phyloP scores from a whole-genome alignment of 257 asterid species.

The Penstemon eatonii region DNA sequence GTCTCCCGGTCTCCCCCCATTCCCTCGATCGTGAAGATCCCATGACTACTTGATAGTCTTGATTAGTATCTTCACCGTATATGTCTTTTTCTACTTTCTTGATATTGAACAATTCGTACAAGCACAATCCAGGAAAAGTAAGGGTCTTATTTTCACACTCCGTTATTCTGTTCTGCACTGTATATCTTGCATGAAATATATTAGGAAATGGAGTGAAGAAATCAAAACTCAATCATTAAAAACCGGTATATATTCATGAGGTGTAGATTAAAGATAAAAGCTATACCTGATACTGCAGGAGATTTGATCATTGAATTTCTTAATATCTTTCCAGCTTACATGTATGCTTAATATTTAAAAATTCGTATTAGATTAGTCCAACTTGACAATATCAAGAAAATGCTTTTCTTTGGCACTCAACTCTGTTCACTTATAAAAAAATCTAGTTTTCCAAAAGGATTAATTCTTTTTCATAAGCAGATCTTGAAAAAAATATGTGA shows the following conservation, averaged over 20 bases:
- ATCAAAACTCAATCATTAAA: no score
- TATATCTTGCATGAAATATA: no score
- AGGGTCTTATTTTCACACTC: no score
- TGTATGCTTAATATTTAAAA: background rate
- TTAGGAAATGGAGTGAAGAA: no score
- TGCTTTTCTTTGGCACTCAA: background rate
- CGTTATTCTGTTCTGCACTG: no score
- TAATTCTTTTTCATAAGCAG: conserved; percentile 38
- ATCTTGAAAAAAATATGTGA: conserved; percentile 93
- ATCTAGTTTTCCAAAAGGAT: conserved; percentile 19
- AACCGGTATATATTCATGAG: background rate
- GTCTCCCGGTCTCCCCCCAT: background rate
- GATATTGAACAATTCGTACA: background rate
- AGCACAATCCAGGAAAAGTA: conserved; percentile 1
- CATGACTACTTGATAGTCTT: background rate
- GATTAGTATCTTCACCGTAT: background rate
- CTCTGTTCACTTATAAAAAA: background rate
- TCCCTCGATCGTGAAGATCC: background rate
- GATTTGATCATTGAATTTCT: conserved; percentile 9
- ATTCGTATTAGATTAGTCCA: background rate
- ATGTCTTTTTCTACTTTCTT: background rate
- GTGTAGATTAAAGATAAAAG: background rate
- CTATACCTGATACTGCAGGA: background rate
- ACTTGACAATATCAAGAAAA: background rate
- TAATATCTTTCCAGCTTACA: background rate